Percentiles rank a stretch among this genome's conserved stretches.
These are phyloP conservation scores for Rhizopogon vinicolor DNA, from an alignment of 768 basidiomycete species.

Conservation along the genomic window DNA sequence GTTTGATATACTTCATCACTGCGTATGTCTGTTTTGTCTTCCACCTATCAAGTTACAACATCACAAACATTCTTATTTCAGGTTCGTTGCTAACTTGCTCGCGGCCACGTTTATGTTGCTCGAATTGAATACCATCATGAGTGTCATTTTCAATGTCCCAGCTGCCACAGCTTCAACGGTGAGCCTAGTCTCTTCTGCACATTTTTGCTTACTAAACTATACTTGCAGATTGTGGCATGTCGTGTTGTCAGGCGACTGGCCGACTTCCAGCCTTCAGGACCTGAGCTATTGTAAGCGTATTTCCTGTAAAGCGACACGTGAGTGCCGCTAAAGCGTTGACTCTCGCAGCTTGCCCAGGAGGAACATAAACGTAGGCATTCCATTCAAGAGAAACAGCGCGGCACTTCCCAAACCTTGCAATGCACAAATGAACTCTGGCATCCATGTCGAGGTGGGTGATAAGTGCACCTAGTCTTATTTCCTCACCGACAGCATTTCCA, in stretches of 20 bases:
- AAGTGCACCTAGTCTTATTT: neutral
- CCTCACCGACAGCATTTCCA: slow-evolving; percentile 1
- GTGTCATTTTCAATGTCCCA: slow-evolving; percentile 60
- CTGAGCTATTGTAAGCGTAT: slow-evolving; percentile 25
- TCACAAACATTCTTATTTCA: slow-evolving; percentile 4
- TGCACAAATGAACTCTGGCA: slow-evolving; percentile 7
- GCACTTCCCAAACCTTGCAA: too few relatives aligned
- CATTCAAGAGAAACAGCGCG: slow-evolving; percentile 6
- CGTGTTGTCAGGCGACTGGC: slow-evolving; percentile 57
- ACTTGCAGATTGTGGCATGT: slow-evolving; percentile 51
- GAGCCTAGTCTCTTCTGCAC: slow-evolving; percentile 12
- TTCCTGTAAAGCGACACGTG: neutral
- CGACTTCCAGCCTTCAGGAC: slow-evolving; percentile 33
- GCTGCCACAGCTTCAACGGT: slow-evolving; percentile 53
- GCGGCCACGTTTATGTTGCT: slow-evolving; percentile 60
- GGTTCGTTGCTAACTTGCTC: slow-evolving; percentile 36
- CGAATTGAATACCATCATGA: slow-evolving; percentile 64
- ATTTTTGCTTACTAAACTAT: neutral
- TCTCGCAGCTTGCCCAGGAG: too few relatives aligned
- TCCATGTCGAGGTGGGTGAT: slow-evolving; percentile 31
- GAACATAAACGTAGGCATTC: neutral
- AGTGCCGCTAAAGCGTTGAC: neutral
- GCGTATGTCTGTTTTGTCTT: slow-evolving; percentile 46
- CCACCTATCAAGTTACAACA: neutral
- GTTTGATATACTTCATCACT: slow-evolving; percentile 70